Evolutionary conservation across 768 basidiomycete genomes (phyloP), one percentile per base, ranked within the genome.

Genomic region (Phlebiopsis flavidoalba): DNA sequence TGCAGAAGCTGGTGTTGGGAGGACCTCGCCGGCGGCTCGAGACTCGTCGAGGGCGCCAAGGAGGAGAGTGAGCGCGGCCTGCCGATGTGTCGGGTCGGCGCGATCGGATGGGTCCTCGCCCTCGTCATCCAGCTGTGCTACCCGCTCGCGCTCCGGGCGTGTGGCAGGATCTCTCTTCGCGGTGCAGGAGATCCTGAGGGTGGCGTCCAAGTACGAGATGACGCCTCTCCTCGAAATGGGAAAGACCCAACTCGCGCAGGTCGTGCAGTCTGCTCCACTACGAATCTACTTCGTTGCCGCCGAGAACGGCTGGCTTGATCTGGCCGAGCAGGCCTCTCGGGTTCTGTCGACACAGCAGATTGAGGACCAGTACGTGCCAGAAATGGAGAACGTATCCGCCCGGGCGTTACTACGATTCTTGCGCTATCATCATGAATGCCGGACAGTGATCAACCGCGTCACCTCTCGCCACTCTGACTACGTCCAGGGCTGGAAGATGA

Each of bases 381-480:
- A 58, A 47, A 63, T 63, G 61, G 61, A 63, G 48, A 31, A 54
- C 21, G 57, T 59, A 17, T 33, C 57, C 22, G 61, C 61, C 8
- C 15, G 48, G 7, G 50, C 51, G 15, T n/a, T 63, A 63, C 52
- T 37, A 45, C 47, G 49, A 14, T n/a, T 63, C 8, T 51, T 63
- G 10, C 53, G 45, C 12, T 53, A 53, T 45, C 43, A 58, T 46
- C 51, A 54, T 43, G 55, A 51, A 21, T 59, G 58, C 35, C 56
- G 40, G 19, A 56, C 31, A 17, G 36, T 33, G 21, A 46, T 54
- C 54, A 14, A 22, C 37, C 54, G 54, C 12, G 37, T 55, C 37
- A 37, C 36, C 35, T 19, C 19, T 14, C 54, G 54, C 43, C 54
- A 55, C 22, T 21, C 37, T 2, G 54, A 55, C 54, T 55, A 55